phyloP scores from a whole-genome alignment of 345 rosid species.

The Nasturtium officinale region DNA sequence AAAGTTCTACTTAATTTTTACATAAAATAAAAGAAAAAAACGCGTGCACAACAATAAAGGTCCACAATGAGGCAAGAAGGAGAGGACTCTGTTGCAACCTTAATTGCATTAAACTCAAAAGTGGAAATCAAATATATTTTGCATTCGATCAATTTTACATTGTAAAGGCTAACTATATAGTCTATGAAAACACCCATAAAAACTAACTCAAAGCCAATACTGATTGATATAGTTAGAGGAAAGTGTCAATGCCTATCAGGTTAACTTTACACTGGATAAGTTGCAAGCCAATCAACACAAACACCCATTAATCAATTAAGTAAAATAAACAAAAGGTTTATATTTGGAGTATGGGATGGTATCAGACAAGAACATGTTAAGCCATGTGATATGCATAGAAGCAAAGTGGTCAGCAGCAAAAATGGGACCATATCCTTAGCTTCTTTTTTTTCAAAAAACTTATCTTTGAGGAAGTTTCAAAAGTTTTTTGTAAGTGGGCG shows the following conservation, averaged over 20 bases:
- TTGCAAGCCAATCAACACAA: conserved; percentile 24
- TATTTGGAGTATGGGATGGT: conserved; percentile 26
- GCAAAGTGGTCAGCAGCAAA: conserved; percentile 25
- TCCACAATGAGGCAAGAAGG: background rate
- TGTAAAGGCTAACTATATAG: background rate
- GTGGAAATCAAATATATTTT: background rate
- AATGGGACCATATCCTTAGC: conserved; percentile 30
- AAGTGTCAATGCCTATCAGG: conserved; percentile 10
- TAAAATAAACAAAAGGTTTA: background rate
- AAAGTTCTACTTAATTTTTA: background rate
- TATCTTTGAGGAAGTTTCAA: background rate
- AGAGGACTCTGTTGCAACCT: conserved; percentile 3
- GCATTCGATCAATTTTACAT: background rate
- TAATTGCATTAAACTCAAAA: background rate
- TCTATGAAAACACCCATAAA: background rate
- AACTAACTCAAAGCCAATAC: background rate
- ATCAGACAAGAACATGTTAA: conserved; percentile 35
- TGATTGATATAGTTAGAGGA: background rate
- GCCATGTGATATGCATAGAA: conserved; percentile 39
- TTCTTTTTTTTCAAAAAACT: background rate
- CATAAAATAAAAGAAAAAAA: background rate
- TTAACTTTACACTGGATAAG: conserved; percentile 11
- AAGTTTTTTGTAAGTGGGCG: conserved; percentile 27
- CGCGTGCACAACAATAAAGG: conserved; percentile 11
- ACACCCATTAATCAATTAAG: conserved; percentile 1